Evolutionary conservation across 805 yeast genomes (phyloP), one percentile per base, ranked within the genome.

Genomic region (Candida yuanshanica): DNA sequence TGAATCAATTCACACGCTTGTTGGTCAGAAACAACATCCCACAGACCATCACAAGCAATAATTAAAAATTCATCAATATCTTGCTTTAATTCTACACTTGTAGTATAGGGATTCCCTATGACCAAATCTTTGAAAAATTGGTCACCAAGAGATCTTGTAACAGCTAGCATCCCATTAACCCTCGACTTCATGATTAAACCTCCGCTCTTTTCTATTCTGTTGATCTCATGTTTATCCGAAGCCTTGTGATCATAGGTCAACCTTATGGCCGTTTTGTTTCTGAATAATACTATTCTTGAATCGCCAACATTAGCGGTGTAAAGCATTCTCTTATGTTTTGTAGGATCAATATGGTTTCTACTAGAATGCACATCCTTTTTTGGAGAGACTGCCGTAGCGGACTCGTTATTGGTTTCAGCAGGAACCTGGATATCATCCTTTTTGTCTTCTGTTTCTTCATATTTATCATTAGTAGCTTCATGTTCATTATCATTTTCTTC

Each of bases 251-350:
- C 99, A 59, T 91, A 91, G 1, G 95, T 79, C 33, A 91, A 68
- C 39, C 99, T 68, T 46, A 79, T 72, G 3, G 96, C 89, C 45
- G 70, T 68, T 1, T 90, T 88, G n/a, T 68, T 66, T 39, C 96
- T 75, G 51, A 76, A 81, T 36, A 91, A 66, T 2, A 93, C 87
- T 13, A 89, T 74, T 46, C 98, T 73, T 46, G 93, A 79, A 62
- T 93, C 99, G 4, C 99, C 98, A 5, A 87, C 98, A 57, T 93
- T 91, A 8, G 96, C 95, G 0, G 96, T 89, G 54, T 88, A 89
- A 29, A 91, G 69, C 79, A 85, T 79, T 46, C 97, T 66, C 49
- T 70, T 76, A 53, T 83, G 86, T 35, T 65, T 58, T 6, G 53
- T 49, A 24, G 62, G 45, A 32, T 62, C 64, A 8, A 58, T 47